Base-by-base conservation (phyloP, 495 filamentous ascomycete species). In the Rostrohypoxylon terebratum region DNA sequence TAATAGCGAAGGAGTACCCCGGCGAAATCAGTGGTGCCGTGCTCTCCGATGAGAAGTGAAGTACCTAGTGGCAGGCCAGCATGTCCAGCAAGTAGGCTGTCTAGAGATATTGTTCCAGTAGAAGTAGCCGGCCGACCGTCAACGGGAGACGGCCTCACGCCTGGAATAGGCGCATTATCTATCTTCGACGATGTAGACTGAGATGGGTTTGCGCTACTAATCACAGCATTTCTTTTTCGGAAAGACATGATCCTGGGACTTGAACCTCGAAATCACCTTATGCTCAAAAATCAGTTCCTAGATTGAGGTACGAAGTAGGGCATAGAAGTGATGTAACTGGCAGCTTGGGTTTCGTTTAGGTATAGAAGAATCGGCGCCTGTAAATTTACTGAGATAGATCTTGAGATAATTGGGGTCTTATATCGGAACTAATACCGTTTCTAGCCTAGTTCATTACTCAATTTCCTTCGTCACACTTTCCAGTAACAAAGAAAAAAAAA, bases 11-110 rank as follows among this genome's bases (percentile, higher is more conserved):
- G 83, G 66, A 99, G 83, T 59, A 91, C 86, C 1, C 93, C 93
- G 0, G 92, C 91, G 81, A 95, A 99, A 73, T 99, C 96, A 1
- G 96, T 99, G 16, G 94, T 97, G 1, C 95, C 96, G 73, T 90
- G 92, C 72, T 99, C 96, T 73, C 94, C 93, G n/a, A 98, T 80
- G 20, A 99, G 79, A 4, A 98, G 74, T 1, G 88, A 90, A 31
- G 87, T 94, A 0, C 96, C 95, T 16, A 98, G 83, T 1, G 93
- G 88, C 1, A 98, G 85, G 0, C 96, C 96, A n/a, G 90, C 87
- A 83, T 98, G 94, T 0, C 94, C 93, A 21, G 93, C 93, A 1
- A 99, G 86, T 11, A 97, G 85, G 57, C 87, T 88, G 75, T 99
- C 96, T 36, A 99, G 85, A 36, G 93, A 94, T 4, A 88, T 84